A percentile compares a stretch with the other conserved stretches of the same genome.
phyloP scores from a whole-genome alignment of 2,329 filamentous ascomycete genomes.

The Trichocomaceae sp. region DNA sequence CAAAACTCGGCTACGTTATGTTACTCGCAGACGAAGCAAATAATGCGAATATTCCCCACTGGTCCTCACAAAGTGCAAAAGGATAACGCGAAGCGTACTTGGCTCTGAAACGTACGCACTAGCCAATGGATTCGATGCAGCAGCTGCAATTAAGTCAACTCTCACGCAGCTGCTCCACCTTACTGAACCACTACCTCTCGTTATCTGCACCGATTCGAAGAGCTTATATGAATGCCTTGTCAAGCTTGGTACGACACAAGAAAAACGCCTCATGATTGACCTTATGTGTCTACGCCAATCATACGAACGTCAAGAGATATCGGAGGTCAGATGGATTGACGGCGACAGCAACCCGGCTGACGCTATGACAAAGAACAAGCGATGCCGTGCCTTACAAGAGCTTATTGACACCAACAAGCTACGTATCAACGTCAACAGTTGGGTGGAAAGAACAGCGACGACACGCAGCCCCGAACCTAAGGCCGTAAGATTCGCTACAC shows the following conservation, averaged over 20 bases:
- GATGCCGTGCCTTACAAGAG: neutral
- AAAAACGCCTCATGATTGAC: neutral
- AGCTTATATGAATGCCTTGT: neutral
- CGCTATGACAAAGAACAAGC: neutral
- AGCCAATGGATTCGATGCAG: neutral
- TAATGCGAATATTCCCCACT: neutral
- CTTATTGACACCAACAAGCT: neutral
- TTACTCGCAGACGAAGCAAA: neutral
- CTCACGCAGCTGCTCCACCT: neutral
- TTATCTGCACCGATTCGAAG: neutral
- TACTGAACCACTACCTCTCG: neutral
- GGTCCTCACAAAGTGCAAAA: slow-evolving; percentile 1
- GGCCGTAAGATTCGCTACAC: no score
- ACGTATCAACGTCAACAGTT: neutral
- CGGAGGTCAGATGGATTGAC: neutral
- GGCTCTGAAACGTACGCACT: neutral
- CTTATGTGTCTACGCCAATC: neutral
- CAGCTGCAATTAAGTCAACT: neutral
- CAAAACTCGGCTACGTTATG: neutral
- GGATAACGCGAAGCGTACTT: neutral
- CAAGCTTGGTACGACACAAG: neutral
- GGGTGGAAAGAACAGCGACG: no score
- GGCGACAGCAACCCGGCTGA: neutral
- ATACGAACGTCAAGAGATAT: neutral
- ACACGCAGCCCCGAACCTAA: no score